phyloP scores from a whole-genome alignment of 805 yeast species.

The Candida khao-thaluensis region DNA sequence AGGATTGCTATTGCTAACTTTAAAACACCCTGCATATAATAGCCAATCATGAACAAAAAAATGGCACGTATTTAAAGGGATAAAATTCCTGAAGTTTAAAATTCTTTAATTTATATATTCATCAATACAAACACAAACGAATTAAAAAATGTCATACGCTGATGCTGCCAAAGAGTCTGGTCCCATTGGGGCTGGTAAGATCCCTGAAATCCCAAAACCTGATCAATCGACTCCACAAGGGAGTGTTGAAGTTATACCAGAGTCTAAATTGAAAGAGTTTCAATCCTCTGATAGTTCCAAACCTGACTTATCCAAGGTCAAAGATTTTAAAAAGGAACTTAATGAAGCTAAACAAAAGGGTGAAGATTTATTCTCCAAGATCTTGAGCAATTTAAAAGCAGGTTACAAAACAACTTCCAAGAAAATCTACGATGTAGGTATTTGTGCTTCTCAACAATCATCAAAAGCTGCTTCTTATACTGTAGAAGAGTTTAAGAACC shows the following conservation, averaged over 20 bases:
- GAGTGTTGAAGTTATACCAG: slow-evolving; percentile 16
- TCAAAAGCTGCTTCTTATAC: neutral
- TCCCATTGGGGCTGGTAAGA: slow-evolving; percentile 31
- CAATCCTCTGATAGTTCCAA: slow-evolving; percentile 19
- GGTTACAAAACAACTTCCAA: neutral
- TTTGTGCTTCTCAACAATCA: slow-evolving; percentile 2
- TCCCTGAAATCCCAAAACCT: slow-evolving; percentile 29
- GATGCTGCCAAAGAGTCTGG: slow-evolving; percentile 43
- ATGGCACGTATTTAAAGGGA: slow-evolving; percentile 4
- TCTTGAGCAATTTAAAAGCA: slow-evolving; percentile 11
- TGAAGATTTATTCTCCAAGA: slow-evolving; percentile 22
- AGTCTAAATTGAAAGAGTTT: slow-evolving; percentile 16
- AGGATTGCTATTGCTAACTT: slow-evolving; percentile 6
- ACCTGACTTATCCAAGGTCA: slow-evolving; percentile 16
- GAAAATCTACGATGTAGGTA: slow-evolving; percentile 10
- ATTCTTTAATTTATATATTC: slow-evolving; percentile 2
- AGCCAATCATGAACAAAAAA: slow-evolving; percentile 5
- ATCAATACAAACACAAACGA: neutral
- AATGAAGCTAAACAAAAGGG: slow-evolving; percentile 24
- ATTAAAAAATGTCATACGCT: slow-evolving; percentile 27
- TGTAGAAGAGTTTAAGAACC: slow-evolving; percentile 52
- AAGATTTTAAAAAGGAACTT: slow-evolving; percentile 16
- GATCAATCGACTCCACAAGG: slow-evolving; percentile 17
- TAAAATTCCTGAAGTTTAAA: slow-evolving; percentile 3
- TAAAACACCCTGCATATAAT: slow-evolving; percentile 5